A percentile compares a stretch with the other conserved stretches of the same genome.
Evolutionary conservation across 2,329 filamentous ascomycete genomes (phyloP).

Genomic region (Penicillium sp.): DNA sequence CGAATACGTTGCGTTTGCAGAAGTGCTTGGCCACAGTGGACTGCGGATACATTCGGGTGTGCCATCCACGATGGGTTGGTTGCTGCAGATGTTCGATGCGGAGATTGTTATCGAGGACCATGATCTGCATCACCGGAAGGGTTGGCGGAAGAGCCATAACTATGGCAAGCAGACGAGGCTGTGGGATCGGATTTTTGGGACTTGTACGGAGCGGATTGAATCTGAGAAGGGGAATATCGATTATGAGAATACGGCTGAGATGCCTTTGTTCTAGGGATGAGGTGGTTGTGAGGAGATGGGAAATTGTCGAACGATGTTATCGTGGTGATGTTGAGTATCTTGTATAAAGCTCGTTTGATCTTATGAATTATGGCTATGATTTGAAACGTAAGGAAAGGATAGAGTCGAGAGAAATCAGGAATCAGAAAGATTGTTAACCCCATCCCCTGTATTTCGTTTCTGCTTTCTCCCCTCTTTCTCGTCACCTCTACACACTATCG

Average conservation of each 20-base stretch:
- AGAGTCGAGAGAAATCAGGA: not conserved
- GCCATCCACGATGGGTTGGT: conserved; percentile 34
- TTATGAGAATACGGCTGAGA: conserved; percentile 25
- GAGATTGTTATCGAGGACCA: conserved; percentile 47
- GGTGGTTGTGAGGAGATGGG: not conserved
- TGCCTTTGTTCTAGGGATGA: conserved; percentile 29
- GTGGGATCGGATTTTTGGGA: conserved; percentile 39
- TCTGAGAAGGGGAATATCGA: conserved; percentile 31
- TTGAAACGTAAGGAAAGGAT: not conserved
- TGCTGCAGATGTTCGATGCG: conserved; percentile 32
- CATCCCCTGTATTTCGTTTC: no score
- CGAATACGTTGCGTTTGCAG: conserved; percentile 42
- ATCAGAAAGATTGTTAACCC: not conserved
- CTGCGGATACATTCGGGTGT: conserved; percentile 35
- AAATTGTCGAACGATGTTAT: not conserved
- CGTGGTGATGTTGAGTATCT: not conserved
- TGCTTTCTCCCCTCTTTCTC: no score
- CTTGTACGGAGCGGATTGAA: conserved; percentile 39
- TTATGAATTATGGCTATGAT: not conserved
- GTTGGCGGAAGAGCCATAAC: conserved; percentile 36
- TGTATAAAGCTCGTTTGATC: not conserved
- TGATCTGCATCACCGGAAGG: conserved; percentile 40
- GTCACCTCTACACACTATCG: no score
- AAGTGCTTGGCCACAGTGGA: conserved; percentile 21
- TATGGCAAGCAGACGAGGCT: conserved; percentile 38